Conservation (phyloP, 805 yeast genomes). For the Suhomyces pyralidae region DNA sequence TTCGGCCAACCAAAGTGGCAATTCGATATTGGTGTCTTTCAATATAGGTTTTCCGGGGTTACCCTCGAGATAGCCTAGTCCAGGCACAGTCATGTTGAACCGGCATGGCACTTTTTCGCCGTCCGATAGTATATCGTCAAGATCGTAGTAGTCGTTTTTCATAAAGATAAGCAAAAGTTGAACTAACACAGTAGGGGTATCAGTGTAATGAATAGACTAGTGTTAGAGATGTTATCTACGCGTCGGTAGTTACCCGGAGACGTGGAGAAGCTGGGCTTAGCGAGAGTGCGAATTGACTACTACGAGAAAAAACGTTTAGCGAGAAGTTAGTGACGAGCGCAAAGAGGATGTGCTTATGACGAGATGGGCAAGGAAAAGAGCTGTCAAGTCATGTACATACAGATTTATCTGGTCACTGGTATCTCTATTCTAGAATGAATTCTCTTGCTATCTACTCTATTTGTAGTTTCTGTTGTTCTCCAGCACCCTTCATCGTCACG, state of each 20-base stretch:
- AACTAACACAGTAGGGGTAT: no score
- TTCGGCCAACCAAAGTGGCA: slow-evolving; percentile 89
- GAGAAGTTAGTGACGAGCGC: neutral
- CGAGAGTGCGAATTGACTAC: neutral
- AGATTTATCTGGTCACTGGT: no score
- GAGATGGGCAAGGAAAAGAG: no score
- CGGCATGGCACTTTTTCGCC: slow-evolving; percentile 73
- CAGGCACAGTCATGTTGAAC: slow-evolving; percentile 76
- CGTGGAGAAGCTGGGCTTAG: neutral
- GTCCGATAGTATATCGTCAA: slow-evolving; percentile 73
- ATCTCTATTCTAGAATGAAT: no score
- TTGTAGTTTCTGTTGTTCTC: no score
- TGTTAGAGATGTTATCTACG: neutral
- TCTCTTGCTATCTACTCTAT: no score
- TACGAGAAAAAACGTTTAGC: neutral
- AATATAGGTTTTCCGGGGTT: slow-evolving; percentile 61
- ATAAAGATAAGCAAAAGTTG: no score
- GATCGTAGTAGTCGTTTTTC: slow-evolving; percentile 52
- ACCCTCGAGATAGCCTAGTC: slow-evolving; percentile 83
- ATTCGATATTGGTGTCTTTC: slow-evolving; percentile 62
- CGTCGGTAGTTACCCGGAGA: neutral
- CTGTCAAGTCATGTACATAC: no score
- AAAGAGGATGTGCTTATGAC: no score
- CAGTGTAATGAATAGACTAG: no score
- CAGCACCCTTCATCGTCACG: no score